Conservation (phyloP, 257 asterid genomes). For the Ballota nigra region DNA sequence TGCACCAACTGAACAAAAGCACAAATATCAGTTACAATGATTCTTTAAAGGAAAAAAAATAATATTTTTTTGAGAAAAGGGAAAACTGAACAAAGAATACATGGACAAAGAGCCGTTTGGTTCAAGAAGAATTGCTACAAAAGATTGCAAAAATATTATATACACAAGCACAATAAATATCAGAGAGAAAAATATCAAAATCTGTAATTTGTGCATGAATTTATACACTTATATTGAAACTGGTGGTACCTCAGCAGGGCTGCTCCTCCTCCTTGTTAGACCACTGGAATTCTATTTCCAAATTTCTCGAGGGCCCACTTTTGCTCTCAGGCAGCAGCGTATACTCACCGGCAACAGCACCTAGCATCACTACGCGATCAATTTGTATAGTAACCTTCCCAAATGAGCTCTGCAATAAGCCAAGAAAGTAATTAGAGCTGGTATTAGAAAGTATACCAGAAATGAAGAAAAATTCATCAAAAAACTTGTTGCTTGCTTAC, state of each 20-base stretch:
- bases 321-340: constrained; percentile 86
- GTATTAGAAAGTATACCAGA: not conserved
- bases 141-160: constrained; percentile 33
- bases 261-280: constrained; percentile 46
- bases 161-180: constrained; percentile 34
- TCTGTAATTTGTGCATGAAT: constrained; percentile 19
- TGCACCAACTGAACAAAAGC: constrained; percentile 1
- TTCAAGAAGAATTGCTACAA: constrained; percentile 26
- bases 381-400: constrained; percentile 98
- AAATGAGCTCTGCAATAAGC: constrained; percentile 69
- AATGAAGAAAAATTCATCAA: no score
- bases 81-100: constrained; percentile 36
- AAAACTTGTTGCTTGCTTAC: constrained; percentile 27
- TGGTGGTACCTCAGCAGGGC: constrained; percentile 17
- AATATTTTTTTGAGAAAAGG: not conserved
- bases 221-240: constrained; percentile 14
- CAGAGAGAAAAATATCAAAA: constrained; percentile 12
- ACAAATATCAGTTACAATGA: constrained; percentile 1
- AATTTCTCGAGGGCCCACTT: constrained; percentile 87
- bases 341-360: constrained; percentile 96
- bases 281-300: constrained; percentile 97
- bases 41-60: not conserved
- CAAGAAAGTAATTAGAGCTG: constrained; percentile 16
- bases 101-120: constrained; percentile 26
- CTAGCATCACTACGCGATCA: constrained; percentile 97